These are phyloP conservation scores for Leccinum obscurum DNA, from an alignment of 768 basidiomycete genomes.

Conservation along the genomic window DNA sequence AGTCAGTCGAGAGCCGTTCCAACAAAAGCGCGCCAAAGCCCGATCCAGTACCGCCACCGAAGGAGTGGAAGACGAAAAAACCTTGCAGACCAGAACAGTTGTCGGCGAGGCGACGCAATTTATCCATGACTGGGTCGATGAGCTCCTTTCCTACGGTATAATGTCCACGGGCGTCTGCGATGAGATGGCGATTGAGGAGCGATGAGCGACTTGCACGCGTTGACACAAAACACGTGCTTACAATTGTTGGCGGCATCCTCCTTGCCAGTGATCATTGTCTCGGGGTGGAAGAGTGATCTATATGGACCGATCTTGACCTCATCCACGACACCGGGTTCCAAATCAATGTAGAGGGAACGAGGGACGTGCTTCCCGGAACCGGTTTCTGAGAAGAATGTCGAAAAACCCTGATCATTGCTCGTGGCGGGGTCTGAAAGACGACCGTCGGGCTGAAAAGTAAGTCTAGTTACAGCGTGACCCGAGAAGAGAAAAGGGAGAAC, in stretches of 20 bases:
- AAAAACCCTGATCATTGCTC: slow-evolving; percentile 81
- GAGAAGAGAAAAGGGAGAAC: not conserved
- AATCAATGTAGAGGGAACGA: slow-evolving; percentile 93
- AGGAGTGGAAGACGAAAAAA: slow-evolving; percentile 99
- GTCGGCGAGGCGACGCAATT: slow-evolving; percentile 93
- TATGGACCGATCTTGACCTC: slow-evolving; percentile 93
- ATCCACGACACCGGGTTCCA: slow-evolving; percentile 94
- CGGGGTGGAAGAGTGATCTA: slow-evolving; percentile 94
- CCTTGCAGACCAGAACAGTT: slow-evolving; percentile 98
- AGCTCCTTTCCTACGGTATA: slow-evolving; percentile 99
- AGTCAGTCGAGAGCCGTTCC: slow-evolving; percentile 96
- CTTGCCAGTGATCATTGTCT: slow-evolving; percentile 95
- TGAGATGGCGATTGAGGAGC: slow-evolving; percentile 8
- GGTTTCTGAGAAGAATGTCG: slow-evolving; percentile 97
- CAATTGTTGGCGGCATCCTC: slow-evolving; percentile 99
- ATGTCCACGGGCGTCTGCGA: slow-evolving; percentile 93
- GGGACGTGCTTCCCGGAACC: slow-evolving; percentile 95
- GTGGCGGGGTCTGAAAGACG: slow-evolving; percentile 62
- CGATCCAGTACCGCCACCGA: slow-evolving; percentile 99
- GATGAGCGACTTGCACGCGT: slow-evolving; percentile 10
- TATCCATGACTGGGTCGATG: slow-evolving; percentile 97
- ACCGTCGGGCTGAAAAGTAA: slow-evolving; percentile 75
- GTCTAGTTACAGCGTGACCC: slow-evolving; percentile 15
- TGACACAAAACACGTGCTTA: slow-evolving; percentile 39
- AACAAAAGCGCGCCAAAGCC: slow-evolving; percentile 98